Percentiles rank a stretch among this genome's conserved stretches.
Conservation (phyloP, 805 yeast genomes). For the Kodamaea restingae region DNA sequence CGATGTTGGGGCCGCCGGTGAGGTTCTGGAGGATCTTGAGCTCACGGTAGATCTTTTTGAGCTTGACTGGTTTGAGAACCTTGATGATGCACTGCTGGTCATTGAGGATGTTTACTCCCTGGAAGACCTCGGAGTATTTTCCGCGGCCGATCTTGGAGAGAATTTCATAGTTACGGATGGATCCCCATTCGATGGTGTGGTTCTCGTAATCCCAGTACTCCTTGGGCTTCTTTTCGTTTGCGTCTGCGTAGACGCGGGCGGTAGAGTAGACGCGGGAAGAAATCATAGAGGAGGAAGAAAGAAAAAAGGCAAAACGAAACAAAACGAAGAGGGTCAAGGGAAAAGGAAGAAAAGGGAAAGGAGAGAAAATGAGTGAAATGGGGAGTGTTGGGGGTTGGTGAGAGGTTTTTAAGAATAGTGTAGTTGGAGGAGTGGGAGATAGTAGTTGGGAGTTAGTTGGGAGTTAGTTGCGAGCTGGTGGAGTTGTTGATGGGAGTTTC, state of each 20-base stretch:
- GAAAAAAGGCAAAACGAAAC: neutral
- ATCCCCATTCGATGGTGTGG: slow-evolving; percentile 40
- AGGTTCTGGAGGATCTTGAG: slow-evolving; percentile 82
- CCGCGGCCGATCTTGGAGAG: slow-evolving; percentile 86
- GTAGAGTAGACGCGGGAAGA: slow-evolving; percentile 28
- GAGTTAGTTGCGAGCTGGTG: too few species aligned
- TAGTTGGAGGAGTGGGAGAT: too few species aligned
- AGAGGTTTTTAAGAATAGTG: neutral
- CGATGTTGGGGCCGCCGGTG: slow-evolving; percentile 78
- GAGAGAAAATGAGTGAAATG: neutral
- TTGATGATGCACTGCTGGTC: slow-evolving; percentile 72
- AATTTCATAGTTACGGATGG: slow-evolving; percentile 61
- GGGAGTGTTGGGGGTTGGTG: neutral
- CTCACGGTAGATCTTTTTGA: slow-evolving; percentile 87
- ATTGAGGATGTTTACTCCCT: slow-evolving; percentile 67
- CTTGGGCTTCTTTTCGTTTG: slow-evolving; percentile 59
- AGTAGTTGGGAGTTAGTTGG: too few species aligned
- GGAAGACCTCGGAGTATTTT: slow-evolving; percentile 92
- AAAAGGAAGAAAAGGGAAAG: too few species aligned
- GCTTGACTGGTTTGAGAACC: slow-evolving; percentile 87
- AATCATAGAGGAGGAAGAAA: slow-evolving; percentile 19
- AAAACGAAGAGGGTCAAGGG: neutral
- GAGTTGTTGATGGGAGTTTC: too few species aligned
- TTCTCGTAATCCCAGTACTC: slow-evolving; percentile 88
- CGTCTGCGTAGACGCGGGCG: slow-evolving; percentile 69